A percentile compares a stretch with the other conserved stretches of the same genome.
Evolutionary conservation across 177 flowering plant genomes (phyloP).

Genomic region (Vitis hybrid): DNA sequence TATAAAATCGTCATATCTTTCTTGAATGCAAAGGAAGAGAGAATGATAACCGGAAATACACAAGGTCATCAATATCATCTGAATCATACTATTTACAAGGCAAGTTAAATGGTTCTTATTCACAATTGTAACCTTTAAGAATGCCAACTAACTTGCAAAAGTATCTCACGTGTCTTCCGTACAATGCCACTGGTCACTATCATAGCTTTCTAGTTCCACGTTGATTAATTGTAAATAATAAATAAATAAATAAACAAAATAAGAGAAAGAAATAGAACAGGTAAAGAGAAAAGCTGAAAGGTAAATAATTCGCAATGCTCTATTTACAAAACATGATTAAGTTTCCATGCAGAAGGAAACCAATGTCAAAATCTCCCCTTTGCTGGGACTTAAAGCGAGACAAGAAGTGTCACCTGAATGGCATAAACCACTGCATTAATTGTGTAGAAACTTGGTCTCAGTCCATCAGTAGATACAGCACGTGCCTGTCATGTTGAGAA

Average conservation of each 20-base stretch:
- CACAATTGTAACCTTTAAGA: not conserved
- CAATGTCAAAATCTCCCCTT: constrained; percentile 5
- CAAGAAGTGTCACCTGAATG: constrained; percentile 63
- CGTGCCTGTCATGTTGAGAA: constrained; percentile 63
- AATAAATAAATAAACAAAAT: not conserved
- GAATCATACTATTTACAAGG: not conserved
- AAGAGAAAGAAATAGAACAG: not conserved
- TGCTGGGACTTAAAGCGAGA: constrained; percentile 9
- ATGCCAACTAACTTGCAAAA: not conserved
- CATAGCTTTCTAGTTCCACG: not conserved
- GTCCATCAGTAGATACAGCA: constrained; percentile 83
- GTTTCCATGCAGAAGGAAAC: constrained; percentile 4
- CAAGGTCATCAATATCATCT: not conserved
- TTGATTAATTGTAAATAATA: not conserved
- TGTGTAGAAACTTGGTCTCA: constrained; percentile 74
- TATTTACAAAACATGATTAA: not conserved
- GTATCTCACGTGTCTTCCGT: not conserved
- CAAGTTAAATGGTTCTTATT: not conserved
- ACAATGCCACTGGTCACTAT: not conserved
- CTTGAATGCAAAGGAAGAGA: not conserved
- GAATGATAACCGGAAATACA: not conserved
- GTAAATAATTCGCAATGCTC: not conserved
- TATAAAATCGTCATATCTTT: not conserved
- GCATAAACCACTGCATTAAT: constrained; percentile 73
- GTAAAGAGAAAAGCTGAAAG: not conserved